Evolutionary conservation across 495 filamentous ascomycete species (phyloP), one percentile per base, ranked within the genome.

Genomic region (Jackrogersella minutella): DNA sequence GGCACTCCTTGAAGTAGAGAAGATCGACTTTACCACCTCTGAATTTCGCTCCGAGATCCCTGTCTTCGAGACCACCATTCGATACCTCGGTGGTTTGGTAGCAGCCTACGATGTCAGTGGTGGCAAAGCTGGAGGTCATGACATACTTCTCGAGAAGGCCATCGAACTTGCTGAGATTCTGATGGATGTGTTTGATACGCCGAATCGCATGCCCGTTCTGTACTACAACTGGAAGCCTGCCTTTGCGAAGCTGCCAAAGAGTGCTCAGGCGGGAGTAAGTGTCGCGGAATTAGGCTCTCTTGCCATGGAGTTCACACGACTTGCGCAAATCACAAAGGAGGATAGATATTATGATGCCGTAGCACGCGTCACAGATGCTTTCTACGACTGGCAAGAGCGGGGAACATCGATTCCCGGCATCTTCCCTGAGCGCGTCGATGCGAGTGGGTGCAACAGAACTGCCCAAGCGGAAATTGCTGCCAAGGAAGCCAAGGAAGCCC

Each of bases 321-420:
- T 99, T 39, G 91, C 95, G 3, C 95, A 98, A 74, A 81, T 99
- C 61, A 98, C 96, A 7, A 88, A 90, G 60, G 81, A 97, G 46
- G 76, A 88, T 36, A 93, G 87, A 67, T 99, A 98, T 77, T 99
- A 97, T 64, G 95, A 99, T 80, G 95, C 96, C 1, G 84, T 98
- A 65, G 92, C 94, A 37, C 89, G 96, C 26, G 92, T 99, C 68
- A 97, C 93, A 2, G 84, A 97, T 69, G 90, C 90, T 40, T 81
- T 99, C 14, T 91, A 94, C 63, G 86, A 88, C 39, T 87, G 88
- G 73, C 94, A 98, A 78, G 78, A 84, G 49, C 74, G 77, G 2
- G 80, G 82, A 11, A 97, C 92, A 0, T 82, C 82, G 5, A 77
- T 97, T 14, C 87, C 90, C 10, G 95, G 95, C 1, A 82, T 98